A percentile compares a stretch with the other conserved stretches of the same genome.
Evolutionary conservation across 495 filamentous ascomycete genomes (phyloP).

Genomic region (Podospora sp.): DNA sequence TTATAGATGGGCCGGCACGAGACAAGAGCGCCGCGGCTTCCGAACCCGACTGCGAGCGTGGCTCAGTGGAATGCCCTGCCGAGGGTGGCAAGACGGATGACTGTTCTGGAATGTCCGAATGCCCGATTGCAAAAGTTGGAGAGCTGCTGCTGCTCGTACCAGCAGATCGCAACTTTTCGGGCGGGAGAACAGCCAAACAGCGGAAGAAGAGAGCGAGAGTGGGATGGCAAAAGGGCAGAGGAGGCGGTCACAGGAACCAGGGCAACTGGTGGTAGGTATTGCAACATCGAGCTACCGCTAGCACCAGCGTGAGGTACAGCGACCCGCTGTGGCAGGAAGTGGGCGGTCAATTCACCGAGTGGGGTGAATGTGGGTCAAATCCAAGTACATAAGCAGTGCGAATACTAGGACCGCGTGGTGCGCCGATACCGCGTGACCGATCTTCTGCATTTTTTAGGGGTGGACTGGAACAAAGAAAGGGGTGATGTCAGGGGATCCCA

Average conservation of each 20-base stretch:
- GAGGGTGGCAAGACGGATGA: neutral
- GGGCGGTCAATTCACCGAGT: conserved; percentile 18
- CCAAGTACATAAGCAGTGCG: conserved; percentile 23
- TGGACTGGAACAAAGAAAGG: neutral
- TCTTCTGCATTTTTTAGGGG: conserved; percentile 3
- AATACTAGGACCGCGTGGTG: neutral
- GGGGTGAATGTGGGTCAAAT: conserved; percentile 24
- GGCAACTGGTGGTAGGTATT: conserved; percentile 21
- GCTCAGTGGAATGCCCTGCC: conserved; percentile 11
- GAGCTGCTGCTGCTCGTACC: conserved; percentile 6
- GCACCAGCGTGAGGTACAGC: conserved; percentile 12
- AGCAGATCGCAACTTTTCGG: conserved; percentile 15
- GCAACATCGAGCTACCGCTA: conserved; percentile 18
- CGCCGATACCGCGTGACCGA: conserved; percentile 26
- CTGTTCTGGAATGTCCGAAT: conserved; percentile 13
- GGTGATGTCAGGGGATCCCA: conserved; percentile 8
- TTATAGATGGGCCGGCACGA: no score
- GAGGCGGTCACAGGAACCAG: conserved; percentile 27
- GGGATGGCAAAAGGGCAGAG: neutral
- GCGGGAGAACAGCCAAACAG: neutral
- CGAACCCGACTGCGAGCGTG: neutral
- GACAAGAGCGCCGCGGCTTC: neutral
- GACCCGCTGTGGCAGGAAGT: conserved; percentile 7
- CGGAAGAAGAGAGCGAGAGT: conserved; percentile 14
- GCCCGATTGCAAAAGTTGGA: neutral